Evolutionary conservation across 805 yeast species (phyloP), one percentile per base, ranked within the genome.

Genomic region (Saturnispora quitensis): DNA sequence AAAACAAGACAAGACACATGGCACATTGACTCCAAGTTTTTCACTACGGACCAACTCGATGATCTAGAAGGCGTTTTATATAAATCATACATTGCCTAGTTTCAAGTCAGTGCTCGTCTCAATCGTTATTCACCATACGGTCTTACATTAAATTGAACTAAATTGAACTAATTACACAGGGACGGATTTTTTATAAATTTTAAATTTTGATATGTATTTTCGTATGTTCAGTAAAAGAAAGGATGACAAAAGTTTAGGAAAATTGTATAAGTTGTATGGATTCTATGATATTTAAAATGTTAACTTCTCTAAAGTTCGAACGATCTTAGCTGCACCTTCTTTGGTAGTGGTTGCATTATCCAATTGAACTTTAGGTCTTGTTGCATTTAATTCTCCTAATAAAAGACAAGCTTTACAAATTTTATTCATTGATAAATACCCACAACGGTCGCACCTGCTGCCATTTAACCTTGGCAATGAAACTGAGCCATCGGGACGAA

Each of bases 1-100:
- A 89, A 89, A 70, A 81, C 88, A 5, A 78, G 98, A 57, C 95
- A 90, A 53, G 99, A 91, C 61, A 89, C 97, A 0, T 91, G 99
- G 99, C 95, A 87, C 61, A 78, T 89, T 53, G 99, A 91, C 64
- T 77, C 85, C 54, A 74, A 74, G 57, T 80, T 77, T 13, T 93
- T 91, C 65, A 80, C 82, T 8, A 79, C 76, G 47, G 87, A 84
- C 4, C 95, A 91, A 66, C 72, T 89, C 48, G 93, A 89, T 62
- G 96, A 89, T 63, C 70, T 91, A 44, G 99, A 91, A 65, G 99
- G 99, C 42, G 97, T 91, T 4, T 68, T 90, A 27, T 85, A 96
- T 86, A 85, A 86, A 65, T 87, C 95, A 63, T 91, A 93, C 63
- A 50, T 50, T 44, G 52, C 52, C 15, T 50, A 43, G 27, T 20